Base-by-base conservation (phyloP, 2,329 filamentous ascomycete genomes). In the Amylocarpus encephaloides region DNA sequence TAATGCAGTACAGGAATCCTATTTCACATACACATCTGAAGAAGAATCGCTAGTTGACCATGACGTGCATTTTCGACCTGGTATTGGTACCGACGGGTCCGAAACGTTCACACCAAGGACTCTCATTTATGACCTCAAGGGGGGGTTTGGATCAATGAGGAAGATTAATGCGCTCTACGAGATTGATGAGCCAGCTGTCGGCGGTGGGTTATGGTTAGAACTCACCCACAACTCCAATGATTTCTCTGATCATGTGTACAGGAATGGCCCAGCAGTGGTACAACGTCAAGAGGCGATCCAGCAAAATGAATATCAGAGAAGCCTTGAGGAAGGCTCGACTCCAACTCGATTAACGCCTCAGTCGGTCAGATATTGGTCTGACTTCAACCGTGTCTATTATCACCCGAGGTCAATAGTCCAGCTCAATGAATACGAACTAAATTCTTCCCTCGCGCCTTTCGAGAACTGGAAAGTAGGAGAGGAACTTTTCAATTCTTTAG, bases 31-130 rank as follows among this genome's bases (percentile, higher is more conserved):
- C 64, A 76, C 75, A 1, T 73, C 78, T 41, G 74, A 83, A 55
- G 74, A 87, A 65, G 76, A 80, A 59, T 79, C 85, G 6, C 76
- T 79, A 0, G 73, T 94, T 54, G 80, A 94, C 62, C 88, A 94
- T 73, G 84, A 94, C 67, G 75, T 97, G 45, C 89, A 95, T 67
- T 98, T 95, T 71, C 79, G 92, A 13, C 77, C 87, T 0, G 93
- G 93, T 2, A 67, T 94, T 51, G 89, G 86, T 16, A 82, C 82
- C 1, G 88, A 94, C 70, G 90, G 91, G 15, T 76, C 82, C 6
- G 93, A 98, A 59, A 98, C 93, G 0, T 98, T 87, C 65, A 92
- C 91, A 42, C 93, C 93, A 3, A 80, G 93, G 56, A 89, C 91
- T 1, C 74, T 98, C 52, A 86, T 98, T 51, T 98, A 98, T 67